Percentiles rank a stretch among this genome's conserved stretches.
Conservation (phyloP, 305 asterid species). For the Nicotiana rustica region DNA sequence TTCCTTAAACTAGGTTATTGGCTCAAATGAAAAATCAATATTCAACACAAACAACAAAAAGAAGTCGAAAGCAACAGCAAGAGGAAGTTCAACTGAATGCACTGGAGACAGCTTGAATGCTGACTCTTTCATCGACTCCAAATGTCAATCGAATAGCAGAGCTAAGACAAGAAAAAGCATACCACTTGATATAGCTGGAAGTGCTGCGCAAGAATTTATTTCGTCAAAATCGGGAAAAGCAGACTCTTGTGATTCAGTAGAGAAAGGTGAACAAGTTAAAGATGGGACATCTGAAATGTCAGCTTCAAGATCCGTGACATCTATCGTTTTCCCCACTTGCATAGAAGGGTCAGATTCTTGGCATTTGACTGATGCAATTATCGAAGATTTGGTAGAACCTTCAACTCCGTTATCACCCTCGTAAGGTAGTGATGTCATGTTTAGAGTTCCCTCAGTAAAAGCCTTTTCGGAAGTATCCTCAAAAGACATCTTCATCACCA, state of each 20-base stretch:
- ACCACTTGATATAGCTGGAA: conserved; percentile 1
- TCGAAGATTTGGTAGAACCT: conserved; percentile 11
- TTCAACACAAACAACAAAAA: neutral
- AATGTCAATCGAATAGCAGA: neutral
- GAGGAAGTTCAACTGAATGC: neutral
- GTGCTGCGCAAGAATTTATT: conserved; percentile 14
- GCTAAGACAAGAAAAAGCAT: neutral
- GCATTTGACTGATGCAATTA: neutral
- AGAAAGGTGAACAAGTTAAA: neutral
- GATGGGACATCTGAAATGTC: conserved; percentile 12
- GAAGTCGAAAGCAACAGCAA: neutral
- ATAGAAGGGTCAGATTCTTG: conserved; percentile 30
- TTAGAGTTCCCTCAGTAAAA: neutral
- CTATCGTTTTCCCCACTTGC: conserved; percentile 17
- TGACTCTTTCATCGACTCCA: neutral
- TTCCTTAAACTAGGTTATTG: neutral
- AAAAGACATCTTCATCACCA: conserved; percentile 29
- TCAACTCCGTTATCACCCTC: conserved; percentile 26
- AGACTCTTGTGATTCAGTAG: conserved; percentile 27
- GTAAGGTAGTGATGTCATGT: neutral
- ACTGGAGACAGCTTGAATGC: neutral
- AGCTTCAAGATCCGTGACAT: neutral
- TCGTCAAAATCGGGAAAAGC: neutral
- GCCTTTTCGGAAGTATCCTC: conserved; percentile 35
- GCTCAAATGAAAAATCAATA: neutral